Base-by-base conservation (phyloP, 495 filamentous ascomycete genomes). In the Cairneyella variabilis region DNA sequence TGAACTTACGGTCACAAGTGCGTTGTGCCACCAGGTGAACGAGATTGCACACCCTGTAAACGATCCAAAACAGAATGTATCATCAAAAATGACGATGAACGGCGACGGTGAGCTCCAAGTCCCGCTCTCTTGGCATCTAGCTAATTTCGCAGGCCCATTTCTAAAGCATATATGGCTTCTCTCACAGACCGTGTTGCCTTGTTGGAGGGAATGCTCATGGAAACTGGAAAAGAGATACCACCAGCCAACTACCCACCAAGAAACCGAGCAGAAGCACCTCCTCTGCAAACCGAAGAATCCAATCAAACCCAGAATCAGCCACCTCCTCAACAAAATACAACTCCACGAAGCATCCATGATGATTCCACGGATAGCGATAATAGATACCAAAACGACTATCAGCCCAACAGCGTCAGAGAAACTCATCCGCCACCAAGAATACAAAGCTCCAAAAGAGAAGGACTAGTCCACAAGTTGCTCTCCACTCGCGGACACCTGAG, bases 81-180 rank as follows among this genome's bases (percentile, higher is more conserved):
- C 28, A 80, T 80, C 57, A 77, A 74, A 59, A 79, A 78, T 59
- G 77, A 80, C 57, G 77, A 80, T 58, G 75, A 80, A 59, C 62
- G 77, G 37, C 59, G 76, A 55, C 63, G 74, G 75, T 75, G 54
- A 38, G 66, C 63, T 7, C 20, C 21, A 1, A 26, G 5, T 8
- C 12, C 22, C 16, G 38, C 18, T 26, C n/a, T 32, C 2, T 5
- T 12, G 11, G 32, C n/a, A 48, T 17, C 3, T 16, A 30, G 9
- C 38, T 45, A 40, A 45, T 21, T 8, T 25, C 23, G 21, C 39
- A 77, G 75, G 39, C 77, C 77, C 2, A 77, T 80, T 22, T 80
- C 77, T 6, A 69, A 77, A 58, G 77, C 75, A 41, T 80, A 80
- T 66, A 76, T 80, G 70, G 76, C 72, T 32, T 76, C 75, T 4